These are phyloP conservation scores for Aspergillus hiratsukae DNA, from an alignment of 2,329 filamentous ascomycete species.

Conservation along the genomic window DNA sequence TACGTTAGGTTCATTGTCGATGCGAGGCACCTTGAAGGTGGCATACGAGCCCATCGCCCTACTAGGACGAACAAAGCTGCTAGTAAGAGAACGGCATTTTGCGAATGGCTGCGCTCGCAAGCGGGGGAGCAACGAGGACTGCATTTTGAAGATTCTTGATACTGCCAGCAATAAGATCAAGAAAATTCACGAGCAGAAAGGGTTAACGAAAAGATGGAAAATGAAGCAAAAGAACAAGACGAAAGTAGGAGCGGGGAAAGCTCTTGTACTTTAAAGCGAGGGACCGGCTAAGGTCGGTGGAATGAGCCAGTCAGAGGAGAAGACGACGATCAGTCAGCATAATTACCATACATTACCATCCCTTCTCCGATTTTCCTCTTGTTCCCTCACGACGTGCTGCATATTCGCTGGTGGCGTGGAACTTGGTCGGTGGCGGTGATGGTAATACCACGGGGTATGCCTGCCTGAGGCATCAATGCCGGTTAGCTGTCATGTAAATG, in stretches of 20 bases:
- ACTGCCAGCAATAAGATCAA: neutral
- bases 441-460: neutral
- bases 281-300: constrained; percentile 2
- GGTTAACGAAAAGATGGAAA: constrained; percentile 4
- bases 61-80: constrained; percentile 16
- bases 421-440: neutral
- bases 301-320: constrained; percentile 5
- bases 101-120: constrained; percentile 21
- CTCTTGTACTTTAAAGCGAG: constrained; percentile 11
- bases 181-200: constrained; percentile 3
- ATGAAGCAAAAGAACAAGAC: constrained; percentile 4
- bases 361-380: neutral
- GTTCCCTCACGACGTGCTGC: neutral
- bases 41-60: constrained; percentile 58
- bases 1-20: constrained; percentile 95
- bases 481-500: neutral
- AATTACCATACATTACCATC: neutral
- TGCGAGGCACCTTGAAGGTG: constrained; percentile 78
- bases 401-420: neutral
- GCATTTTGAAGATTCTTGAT: constrained; percentile 18
- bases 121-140: constrained; percentile 26
- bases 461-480: neutral
- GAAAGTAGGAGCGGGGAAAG: constrained; percentile 24
- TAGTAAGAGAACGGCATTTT: constrained; percentile 15
- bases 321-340: neutral